Evolutionary conservation across 805 yeast species (phyloP).

Genomic region (Barnettozyma siamensis): DNA sequence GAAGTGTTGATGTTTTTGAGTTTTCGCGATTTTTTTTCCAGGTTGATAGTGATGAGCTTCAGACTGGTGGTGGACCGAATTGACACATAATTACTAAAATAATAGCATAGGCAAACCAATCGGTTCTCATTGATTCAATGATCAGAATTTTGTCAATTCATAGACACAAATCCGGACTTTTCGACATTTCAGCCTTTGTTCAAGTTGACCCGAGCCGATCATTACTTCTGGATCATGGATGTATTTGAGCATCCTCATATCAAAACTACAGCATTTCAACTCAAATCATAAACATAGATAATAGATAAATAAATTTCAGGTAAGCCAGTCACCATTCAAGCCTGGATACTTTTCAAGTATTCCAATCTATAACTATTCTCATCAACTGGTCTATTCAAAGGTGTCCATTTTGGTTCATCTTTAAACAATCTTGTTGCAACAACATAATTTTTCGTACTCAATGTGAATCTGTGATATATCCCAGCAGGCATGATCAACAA

Average conservation of each 20-base stretch:
- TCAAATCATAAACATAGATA: not conserved
- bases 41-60: too few species aligned
- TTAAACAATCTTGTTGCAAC: slow-evolving; percentile 79
- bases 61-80: too few species aligned
- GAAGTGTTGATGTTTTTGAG: not conserved
- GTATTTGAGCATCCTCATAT: too few species aligned
- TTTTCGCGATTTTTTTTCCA: too few species aligned
- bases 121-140: too few species aligned
- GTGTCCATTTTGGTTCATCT: slow-evolving; percentile 96
- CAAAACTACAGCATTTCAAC: not conserved
- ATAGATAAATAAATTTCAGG: not conserved
- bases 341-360: slow-evolving; percentile 31
- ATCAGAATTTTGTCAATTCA: too few species aligned
- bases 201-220: too few species aligned
- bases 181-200: too few species aligned
- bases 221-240: too few species aligned
- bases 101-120: too few species aligned
- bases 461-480: slow-evolving; percentile 87
- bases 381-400: slow-evolving; percentile 66
- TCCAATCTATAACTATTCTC: slow-evolving; percentile 38
- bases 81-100: too few species aligned
- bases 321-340: not conserved
- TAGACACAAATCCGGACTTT: too few species aligned
- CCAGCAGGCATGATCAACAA: slow-evolving; percentile 80
- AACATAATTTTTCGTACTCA: slow-evolving; percentile 56